phyloP scores from a whole-genome alignment of 2,329 filamentous ascomycete genomes.

The Dactylellina cionopaga region DNA sequence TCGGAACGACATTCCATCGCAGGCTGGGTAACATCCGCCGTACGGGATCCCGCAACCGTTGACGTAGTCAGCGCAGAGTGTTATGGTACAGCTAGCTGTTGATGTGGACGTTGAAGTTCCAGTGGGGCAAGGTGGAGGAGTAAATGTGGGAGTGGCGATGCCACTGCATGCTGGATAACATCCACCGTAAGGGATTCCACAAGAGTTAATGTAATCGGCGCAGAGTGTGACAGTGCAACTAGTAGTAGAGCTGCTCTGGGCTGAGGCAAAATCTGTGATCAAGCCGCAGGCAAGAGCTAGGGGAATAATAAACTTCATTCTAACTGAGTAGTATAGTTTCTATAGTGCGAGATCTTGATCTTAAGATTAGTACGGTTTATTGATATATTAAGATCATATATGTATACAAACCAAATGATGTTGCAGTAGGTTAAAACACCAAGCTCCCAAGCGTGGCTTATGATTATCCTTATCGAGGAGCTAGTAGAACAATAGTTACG shows the following conservation, averaged over 20 bases:
- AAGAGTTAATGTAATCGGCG: slow-evolving; percentile 51
- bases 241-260: too few relatives aligned
- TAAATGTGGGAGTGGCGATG: slow-evolving; percentile 1
- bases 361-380: too few relatives aligned
- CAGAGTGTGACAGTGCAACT: slow-evolving; percentile 40
- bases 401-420: too few relatives aligned
- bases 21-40: slow-evolving; percentile 50
- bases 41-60: slow-evolving; percentile 54
- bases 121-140: slow-evolving; percentile 33
- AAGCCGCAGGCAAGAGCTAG: too few relatives aligned
- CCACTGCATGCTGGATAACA: slow-evolving; percentile 49
- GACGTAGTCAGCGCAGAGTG: slow-evolving; percentile 49
- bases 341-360: too few relatives aligned
- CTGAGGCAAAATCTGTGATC: too few relatives aligned
- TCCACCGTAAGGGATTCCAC: slow-evolving; percentile 53
- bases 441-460: background rate
- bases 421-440: background rate
- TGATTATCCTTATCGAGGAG: too few relatives aligned
- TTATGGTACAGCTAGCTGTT: slow-evolving; percentile 18
- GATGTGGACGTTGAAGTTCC: slow-evolving; percentile 8
- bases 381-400: too few relatives aligned
- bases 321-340: too few relatives aligned
- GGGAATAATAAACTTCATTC: too few relatives aligned
- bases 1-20: slow-evolving; percentile 7
- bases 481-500: too few relatives aligned